Evolutionary conservation across 1,284 basidiomycete genomes (phyloP).

Genomic region (Heliocybe sulcata): DNA sequence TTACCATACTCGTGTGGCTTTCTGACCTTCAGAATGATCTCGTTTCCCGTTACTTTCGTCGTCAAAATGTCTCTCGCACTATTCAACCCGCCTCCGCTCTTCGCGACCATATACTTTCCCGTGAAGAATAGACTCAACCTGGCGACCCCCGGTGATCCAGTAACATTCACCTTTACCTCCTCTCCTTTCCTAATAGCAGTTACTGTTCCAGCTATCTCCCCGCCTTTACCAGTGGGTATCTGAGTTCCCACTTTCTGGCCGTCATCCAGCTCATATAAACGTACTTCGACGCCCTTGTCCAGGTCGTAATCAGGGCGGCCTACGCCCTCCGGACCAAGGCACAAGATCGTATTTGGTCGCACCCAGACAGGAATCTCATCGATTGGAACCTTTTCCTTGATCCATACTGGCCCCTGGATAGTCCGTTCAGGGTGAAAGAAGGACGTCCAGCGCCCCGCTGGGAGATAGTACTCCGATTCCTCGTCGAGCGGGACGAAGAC

Average conservation of each 20-base stretch:
- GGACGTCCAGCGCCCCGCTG: conserved; percentile 63
- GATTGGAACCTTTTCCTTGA: conserved; percentile 47
- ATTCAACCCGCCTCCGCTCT: not conserved
- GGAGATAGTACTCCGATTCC: conserved; percentile 62
- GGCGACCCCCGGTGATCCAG: conserved; percentile 5
- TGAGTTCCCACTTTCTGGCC: conserved; percentile 32
- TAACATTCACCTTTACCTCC: conserved; percentile 27
- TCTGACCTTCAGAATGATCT: too few species aligned
- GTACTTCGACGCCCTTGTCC: conserved; percentile 40
- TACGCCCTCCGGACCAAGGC: conserved; percentile 45
- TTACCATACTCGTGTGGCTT: too few species aligned
- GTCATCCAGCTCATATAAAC: conserved; percentile 44
- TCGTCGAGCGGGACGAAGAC: conserved; percentile 55
- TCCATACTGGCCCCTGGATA: conserved; percentile 45
- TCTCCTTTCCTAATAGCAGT: conserved; percentile 23
- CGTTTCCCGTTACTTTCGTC: too few species aligned
- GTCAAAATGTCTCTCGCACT: not conserved
- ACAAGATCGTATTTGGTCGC: conserved; percentile 45
- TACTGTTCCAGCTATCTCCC: conserved; percentile 29
- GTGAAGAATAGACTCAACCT: not conserved
- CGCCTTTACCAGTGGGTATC: conserved; percentile 36
- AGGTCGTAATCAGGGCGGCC: conserved; percentile 66
- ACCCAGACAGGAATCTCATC: conserved; percentile 65
- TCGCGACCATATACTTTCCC: not conserved
- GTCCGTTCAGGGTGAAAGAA: conserved; percentile 45